Conservation (phyloP, 2,329 filamentous ascomycete genomes). For the Mycosphaerella arachidis region DNA sequence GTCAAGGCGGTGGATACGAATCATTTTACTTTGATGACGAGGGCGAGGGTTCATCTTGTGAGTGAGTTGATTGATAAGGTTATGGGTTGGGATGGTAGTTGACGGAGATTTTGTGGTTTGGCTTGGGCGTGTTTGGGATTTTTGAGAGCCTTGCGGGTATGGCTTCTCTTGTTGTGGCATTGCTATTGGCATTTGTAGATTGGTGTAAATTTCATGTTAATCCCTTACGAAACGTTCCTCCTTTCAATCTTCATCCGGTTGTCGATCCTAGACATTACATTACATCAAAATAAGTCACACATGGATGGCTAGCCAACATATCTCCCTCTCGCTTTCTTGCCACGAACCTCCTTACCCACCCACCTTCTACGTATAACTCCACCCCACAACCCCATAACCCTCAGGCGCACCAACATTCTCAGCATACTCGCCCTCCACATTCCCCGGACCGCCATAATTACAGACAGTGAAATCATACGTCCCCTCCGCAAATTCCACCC, state of each 20-base stretch:
- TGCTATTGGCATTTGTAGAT: background rate
- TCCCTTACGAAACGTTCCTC: no score
- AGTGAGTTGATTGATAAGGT: background rate
- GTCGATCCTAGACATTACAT: no score
- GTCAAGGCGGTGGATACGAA: slow-evolving; percentile 32
- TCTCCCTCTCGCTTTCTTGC: no score
- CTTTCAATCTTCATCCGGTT: no score
- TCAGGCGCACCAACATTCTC: slow-evolving; percentile 8
- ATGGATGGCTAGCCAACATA: no score
- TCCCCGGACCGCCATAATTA: slow-evolving; percentile 59
- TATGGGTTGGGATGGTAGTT: background rate
- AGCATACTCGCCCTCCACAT: slow-evolving; percentile 8
- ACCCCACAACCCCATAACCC: background rate
- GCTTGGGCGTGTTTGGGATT: background rate
- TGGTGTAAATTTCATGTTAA: no score
- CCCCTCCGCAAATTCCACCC: slow-evolving; percentile 38
- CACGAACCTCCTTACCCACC: no score
- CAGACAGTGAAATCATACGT: slow-evolving; percentile 67
- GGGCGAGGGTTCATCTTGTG: background rate
- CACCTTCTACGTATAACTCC: background rate
- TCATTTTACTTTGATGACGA: slow-evolving; percentile 39
- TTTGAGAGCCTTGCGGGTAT: no score
- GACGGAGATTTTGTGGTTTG: background rate
- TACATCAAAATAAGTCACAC: no score
- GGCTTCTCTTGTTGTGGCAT: background rate